Conservation (phyloP, 2,329 filamentous ascomycete genomes). For the Diaporthe sp. region DNA sequence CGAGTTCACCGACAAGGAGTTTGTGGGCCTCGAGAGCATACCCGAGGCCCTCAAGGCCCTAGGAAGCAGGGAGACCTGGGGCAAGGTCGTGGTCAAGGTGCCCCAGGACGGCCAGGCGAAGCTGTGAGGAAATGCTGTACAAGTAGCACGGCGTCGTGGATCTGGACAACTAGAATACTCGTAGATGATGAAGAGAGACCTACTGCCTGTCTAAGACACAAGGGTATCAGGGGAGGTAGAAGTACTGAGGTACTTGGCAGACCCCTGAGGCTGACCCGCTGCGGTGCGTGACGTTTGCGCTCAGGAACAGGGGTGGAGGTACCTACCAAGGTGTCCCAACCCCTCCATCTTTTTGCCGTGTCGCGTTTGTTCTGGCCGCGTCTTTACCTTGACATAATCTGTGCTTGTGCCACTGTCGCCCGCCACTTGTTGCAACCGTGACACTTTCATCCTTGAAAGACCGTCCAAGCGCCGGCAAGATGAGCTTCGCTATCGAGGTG, state of each 20-base stretch:
- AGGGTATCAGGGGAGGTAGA: background rate
- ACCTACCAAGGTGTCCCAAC: slow-evolving; percentile 18
- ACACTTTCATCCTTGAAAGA: background rate
- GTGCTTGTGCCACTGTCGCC: slow-evolving; percentile 5
- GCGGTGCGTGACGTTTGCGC: background rate
- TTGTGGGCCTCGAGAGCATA: slow-evolving; percentile 85
- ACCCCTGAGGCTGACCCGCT: slow-evolving; percentile 15
- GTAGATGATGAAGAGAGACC: background rate
- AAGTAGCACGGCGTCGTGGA: background rate
- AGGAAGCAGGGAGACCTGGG: slow-evolving; percentile 89
- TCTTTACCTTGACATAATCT: slow-evolving; percentile 31
- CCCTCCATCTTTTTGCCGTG: slow-evolving; percentile 31
- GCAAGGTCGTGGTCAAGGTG: slow-evolving; percentile 93
- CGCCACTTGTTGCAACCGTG: slow-evolving; percentile 17
- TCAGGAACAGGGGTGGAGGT: slow-evolving; percentile 12
- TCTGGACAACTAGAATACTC: background rate
- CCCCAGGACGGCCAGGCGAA: slow-evolving; percentile 75
- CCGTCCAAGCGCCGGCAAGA: slow-evolving; percentile 50
- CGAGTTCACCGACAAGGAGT: slow-evolving; percentile 85
- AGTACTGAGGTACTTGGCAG: background rate
- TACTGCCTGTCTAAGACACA: background rate
- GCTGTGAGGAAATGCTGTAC: slow-evolving; percentile 55
- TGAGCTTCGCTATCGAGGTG: slow-evolving; percentile 83
- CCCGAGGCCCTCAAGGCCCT: slow-evolving; percentile 82
- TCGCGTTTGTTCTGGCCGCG: slow-evolving; percentile 32